Percentiles rank a stretch among this genome's conserved stretches.
phyloP scores from a whole-genome alignment of 805 yeast genomes.

The Metschnikowia lunata region DNA sequence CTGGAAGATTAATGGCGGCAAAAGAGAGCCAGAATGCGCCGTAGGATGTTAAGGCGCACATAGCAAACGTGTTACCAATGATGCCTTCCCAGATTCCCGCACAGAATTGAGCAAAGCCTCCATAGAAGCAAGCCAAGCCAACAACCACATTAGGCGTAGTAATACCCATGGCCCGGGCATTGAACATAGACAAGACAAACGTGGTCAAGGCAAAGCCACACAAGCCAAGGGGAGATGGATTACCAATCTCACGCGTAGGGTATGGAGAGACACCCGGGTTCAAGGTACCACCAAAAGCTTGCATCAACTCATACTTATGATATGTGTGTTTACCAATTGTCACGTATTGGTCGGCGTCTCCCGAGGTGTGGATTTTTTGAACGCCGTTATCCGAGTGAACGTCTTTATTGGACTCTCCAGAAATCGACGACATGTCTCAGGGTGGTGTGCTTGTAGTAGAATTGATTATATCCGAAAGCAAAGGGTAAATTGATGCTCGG shows the following conservation, averaged over 20 bases:
- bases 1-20: conserved; percentile 54
- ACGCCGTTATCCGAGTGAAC: conserved; percentile 8
- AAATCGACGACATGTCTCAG: conserved; percentile 11
- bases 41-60: conserved; percentile 18
- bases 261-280: conserved; percentile 30
- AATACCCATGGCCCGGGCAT: conserved; percentile 20
- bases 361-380: conserved; percentile 27
- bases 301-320: conserved; percentile 31
- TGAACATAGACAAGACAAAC: conserved; percentile 17
- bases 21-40: conserved; percentile 72
- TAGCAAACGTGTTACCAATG: conserved; percentile 19
- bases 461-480: too few relatives aligned
- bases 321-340: conserved; percentile 28
- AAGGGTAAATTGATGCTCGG: too few relatives aligned
- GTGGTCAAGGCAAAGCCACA: conserved; percentile 20
- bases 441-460: too few relatives aligned
- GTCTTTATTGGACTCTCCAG: conserved; percentile 13
- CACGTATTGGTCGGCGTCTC: conserved; percentile 31
- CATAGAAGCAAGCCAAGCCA: conserved; percentile 19
- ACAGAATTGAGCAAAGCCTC: conserved; percentile 17
- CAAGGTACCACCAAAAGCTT: conserved; percentile 36
- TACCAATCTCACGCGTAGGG: conserved; percentile 51
- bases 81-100: conserved; percentile 20
- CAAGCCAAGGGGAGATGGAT: conserved; percentile 20
- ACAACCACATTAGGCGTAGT: conserved; percentile 13